phyloP scores from a whole-genome alignment of 2,329 filamentous ascomycete species.

The Ceratocystis albifundus region DNA sequence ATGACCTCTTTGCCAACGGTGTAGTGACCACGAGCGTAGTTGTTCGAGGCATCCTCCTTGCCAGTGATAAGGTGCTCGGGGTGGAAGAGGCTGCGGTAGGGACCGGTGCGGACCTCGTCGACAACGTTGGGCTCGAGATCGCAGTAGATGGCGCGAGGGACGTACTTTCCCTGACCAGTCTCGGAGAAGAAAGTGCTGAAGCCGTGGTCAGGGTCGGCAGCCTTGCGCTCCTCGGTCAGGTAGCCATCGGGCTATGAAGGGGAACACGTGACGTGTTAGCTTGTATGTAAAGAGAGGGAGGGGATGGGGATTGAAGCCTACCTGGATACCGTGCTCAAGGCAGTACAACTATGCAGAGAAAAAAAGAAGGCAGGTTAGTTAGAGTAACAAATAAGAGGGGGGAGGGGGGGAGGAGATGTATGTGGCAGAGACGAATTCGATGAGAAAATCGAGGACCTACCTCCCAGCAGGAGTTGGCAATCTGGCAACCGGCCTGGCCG shows the following conservation, averaged over 20 bases:
- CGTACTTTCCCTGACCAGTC: slow-evolving; percentile 98
- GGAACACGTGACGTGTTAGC: slow-evolving; percentile 10
- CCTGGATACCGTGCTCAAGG: slow-evolving; percentile 98
- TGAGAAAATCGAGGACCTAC: slow-evolving; percentile 46
- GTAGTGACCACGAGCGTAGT: slow-evolving; percentile 99
- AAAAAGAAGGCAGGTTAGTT: slow-evolving; percentile 13
- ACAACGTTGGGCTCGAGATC: slow-evolving; percentile 99
- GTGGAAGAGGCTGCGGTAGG: slow-evolving; percentile 95
- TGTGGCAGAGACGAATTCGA: not conserved
- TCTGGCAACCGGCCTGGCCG: slow-evolving; percentile 99
- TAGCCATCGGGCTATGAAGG: slow-evolving; percentile 80
- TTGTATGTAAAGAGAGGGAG: not conserved
- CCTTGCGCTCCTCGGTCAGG: slow-evolving; percentile 96
- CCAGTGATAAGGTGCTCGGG: slow-evolving; percentile 97
- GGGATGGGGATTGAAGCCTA: slow-evolving; percentile 39
- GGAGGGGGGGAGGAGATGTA: too few relatives aligned
- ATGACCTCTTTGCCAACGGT: slow-evolving; percentile 99
- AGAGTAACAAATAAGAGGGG: not conserved
- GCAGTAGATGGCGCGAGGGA: slow-evolving; percentile 97
- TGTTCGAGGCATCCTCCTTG: slow-evolving; percentile 99
- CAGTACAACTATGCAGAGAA: slow-evolving; percentile 71
- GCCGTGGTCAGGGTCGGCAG: slow-evolving; percentile 81
- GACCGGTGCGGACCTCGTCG: slow-evolving; percentile 95
- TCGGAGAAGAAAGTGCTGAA: slow-evolving; percentile 99
- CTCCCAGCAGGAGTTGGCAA: slow-evolving; percentile 99